Evolutionary conservation across 257 asterid genomes (phyloP), one percentile per base, ranked within the genome.

Genomic region (Ilex asprella): DNA sequence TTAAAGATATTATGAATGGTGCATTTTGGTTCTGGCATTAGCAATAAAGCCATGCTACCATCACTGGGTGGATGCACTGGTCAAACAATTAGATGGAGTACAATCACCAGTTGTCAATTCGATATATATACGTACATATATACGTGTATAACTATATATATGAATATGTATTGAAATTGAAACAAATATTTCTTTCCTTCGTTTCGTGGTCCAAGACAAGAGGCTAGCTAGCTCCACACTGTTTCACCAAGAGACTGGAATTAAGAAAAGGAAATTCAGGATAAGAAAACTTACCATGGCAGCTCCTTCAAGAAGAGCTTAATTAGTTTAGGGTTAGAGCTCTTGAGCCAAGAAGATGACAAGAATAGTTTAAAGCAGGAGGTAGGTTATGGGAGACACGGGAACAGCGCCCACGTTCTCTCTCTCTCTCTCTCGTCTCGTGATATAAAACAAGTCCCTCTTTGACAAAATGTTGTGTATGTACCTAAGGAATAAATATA

Each of bases 331-430:
- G 82, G 71, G 71, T 64, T 64, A 70, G 79, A 82, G 88, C 95
- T 61, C 93, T 65, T 80, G 68, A 80, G 91, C 82, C 96, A 82
- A 86, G 93, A 85, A 73, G 87, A 84, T 79, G 77, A 78, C 3
- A 70, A 65, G 65, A 44, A 62, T 75, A 39, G 72, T 73, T 82
- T 75, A 79, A 66, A 59, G 55, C 8, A 31, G 58, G 56, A 70
- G 66, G 53, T 49, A 61, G 64, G 74, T 59, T 68, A 69, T 77
- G 76, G 86, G 86, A 76, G 88, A 78, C 89, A 78, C 39, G 87
- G 88, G 77, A 79, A 82, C 91, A 81, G 79, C 68, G 69, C 89
- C 95, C 97, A 89, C 91, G 95, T 89, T 86, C 94, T 81, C 59
- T 65, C 55, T 47, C 65, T 56, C 51, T 27, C 60, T 15, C 16